Base-by-base conservation (phyloP, 1,139 yeast genomes). In the Hyphopichia buzzinii region DNA sequence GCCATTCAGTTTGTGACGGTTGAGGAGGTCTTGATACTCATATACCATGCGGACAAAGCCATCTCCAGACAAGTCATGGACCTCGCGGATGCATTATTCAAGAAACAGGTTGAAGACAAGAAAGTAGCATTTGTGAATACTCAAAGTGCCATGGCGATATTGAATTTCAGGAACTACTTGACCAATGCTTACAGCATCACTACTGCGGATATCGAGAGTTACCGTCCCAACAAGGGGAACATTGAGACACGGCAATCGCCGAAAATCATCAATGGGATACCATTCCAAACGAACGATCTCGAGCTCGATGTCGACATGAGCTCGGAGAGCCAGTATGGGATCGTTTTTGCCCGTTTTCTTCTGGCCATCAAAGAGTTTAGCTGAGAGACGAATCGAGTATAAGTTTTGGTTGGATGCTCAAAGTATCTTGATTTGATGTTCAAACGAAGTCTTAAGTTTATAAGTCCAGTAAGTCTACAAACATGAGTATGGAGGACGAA, bases 1-100 rank as follows among this genome's bases (percentile, higher is more conserved):
- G 48, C 49, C 1, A 46, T 75, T 3, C 57, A 52, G 1, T 68
- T 75, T 31, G 40, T 46, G 2, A 58, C 67, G 0, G 46, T 66
- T 35, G 80, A 75, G 42, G 82, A 77, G 38, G 47, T 59, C 1
- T 44, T 50, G 14, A 38, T 52, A 2, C 30, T 62, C 1, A 36
- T 54, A 4, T 32, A 39, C 24, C 36, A 43, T 2, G 36, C 57
- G 17, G 49, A 53, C 26, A 47, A 39, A 22, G 39, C 43, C 2
- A 35, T 60, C 5, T 43, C 47, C 36, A 50, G 61, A 3, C 64
- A 62, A 35, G 74, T 71, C 1, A 48, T 60, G 26, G 69, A 67
- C 27, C 47, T 74, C n/a, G 43, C 57, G n/a, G 57, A 51, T 21
- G 21, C 24, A 12, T 35, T 55, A 4, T 19, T 10, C 8, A 31